Percentiles rank a stretch among this genome's conserved stretches.
phyloP scores from a whole-genome alignment of 2,329 filamentous ascomycete species.

The Xylariaceae sp. region DNA sequence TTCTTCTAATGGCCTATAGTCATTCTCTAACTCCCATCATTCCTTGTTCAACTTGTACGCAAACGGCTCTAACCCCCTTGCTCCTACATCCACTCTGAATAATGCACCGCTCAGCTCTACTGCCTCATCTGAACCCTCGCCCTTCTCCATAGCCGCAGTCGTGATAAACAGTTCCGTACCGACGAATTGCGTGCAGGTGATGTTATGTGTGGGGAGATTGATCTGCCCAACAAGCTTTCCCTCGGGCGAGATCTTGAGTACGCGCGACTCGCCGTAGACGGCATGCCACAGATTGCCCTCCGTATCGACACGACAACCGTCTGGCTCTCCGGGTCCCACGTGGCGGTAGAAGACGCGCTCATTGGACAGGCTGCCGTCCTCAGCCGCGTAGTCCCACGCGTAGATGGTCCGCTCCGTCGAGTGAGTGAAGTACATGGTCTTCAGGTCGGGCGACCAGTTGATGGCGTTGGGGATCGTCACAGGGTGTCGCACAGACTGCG shows the following conservation, averaged over 20 bases:
- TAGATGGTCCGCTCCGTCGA: slow-evolving; percentile 66
- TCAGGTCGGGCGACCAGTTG: slow-evolving; percentile 68
- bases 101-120: slow-evolving; percentile 64
- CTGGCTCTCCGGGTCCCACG: slow-evolving; percentile 61
- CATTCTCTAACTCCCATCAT: not conserved
- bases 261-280: slow-evolving; percentile 71
- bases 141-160: slow-evolving; percentile 61
- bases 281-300: slow-evolving; percentile 87
- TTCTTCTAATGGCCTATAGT: not conserved
- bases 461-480: slow-evolving; percentile 80
- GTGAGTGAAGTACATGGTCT: slow-evolving; percentile 78
- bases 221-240: slow-evolving; percentile 72
- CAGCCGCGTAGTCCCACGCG: slow-evolving; percentile 65
- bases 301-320: slow-evolving; percentile 78
- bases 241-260: slow-evolving; percentile 65
- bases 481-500: slow-evolving; percentile 53
- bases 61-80: slow-evolving; percentile 57
- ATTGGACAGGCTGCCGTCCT: slow-evolving; percentile 58
- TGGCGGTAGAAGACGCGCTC: slow-evolving; percentile 69
- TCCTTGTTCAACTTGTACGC: slow-evolving; percentile 51
- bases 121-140: slow-evolving; percentile 56
- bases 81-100: slow-evolving; percentile 73
- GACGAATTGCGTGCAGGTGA: slow-evolving; percentile 76
- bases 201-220: slow-evolving; percentile 67
- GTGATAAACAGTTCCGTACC: slow-evolving; percentile 75